Base-by-base conservation (phyloP, 805 yeast species). In the Wickerhamomyces queroliae region DNA sequence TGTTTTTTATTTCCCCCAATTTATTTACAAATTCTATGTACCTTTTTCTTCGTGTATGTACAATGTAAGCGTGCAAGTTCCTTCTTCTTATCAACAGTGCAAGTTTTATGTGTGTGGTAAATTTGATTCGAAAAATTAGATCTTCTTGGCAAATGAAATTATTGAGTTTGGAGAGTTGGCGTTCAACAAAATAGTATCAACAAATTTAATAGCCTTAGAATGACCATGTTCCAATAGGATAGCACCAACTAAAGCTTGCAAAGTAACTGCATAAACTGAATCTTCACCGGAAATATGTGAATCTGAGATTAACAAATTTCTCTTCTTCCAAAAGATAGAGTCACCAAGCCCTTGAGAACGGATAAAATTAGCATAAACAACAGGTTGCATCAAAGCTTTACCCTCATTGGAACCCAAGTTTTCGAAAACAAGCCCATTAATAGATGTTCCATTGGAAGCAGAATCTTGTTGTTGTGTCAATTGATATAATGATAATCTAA, bases 231-330 rank as follows among this genome's bases (percentile, higher is more conserved):
- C 66, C 25, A 76, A 63, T 26, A 81, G 67, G 37, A 84, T 74
- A 3, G 83, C 90, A 20, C 93, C 93, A 22, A 84, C 62, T 40
- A 83, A 61, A 5, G 91, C 81, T 50, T 67, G 67, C 44, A 77
- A 56, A 57, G 76, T 72, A 44, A 76, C 74, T 4, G 78, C 72
- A 42, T 70, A 39, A 11, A 78, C 73, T 42, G 72, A 64, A 53
- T 72, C 58, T 52, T 78, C 83, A 28, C 85, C 86, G 52, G 76
- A 77, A 35, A 53, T 56, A 44, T 62, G 67, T 34, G 70, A 67
- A 44, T 61, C 63, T 23, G 63, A 62, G 43, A 69, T 59, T 31
- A 67, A 61, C 29, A 70, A 69, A 48, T 72, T 71, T 62, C 74
- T 71, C 50, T 74, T 71, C 53, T 74, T 80, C 84, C 90, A 83